Percentiles rank a stretch among this genome's conserved stretches.
phyloP scores from a whole-genome alignment of 2,329 filamentous ascomycete genomes.

The Domatiomyces catenatus region DNA sequence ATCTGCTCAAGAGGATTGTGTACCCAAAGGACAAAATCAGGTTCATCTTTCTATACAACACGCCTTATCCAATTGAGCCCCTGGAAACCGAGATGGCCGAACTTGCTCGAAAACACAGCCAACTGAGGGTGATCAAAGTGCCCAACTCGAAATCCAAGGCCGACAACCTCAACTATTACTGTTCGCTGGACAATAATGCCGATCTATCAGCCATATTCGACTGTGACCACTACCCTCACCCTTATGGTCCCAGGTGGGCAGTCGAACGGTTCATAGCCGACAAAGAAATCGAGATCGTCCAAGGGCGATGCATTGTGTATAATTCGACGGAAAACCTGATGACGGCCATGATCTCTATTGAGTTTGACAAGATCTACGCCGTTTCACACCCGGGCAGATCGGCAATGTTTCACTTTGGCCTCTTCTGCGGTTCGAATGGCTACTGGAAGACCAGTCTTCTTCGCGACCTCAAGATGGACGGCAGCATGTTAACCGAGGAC shows the following conservation, averaged over 20 bases:
- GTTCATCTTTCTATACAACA: slow-evolving; percentile 36
- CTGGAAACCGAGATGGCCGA: slow-evolving; percentile 29
- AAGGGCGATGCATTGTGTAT: slow-evolving; percentile 36
- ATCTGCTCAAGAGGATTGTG: slow-evolving; percentile 32
- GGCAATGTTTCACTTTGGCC: slow-evolving; percentile 33
- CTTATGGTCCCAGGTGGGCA: slow-evolving; percentile 34
- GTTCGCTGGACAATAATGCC: slow-evolving; percentile 29
- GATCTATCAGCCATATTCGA: slow-evolving; percentile 36
- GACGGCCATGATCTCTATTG: slow-evolving; percentile 34
- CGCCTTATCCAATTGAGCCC: slow-evolving; percentile 31
- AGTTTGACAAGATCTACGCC: slow-evolving; percentile 39
- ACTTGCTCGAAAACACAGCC: slow-evolving; percentile 24
- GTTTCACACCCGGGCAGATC: slow-evolving; percentile 35
- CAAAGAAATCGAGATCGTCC: slow-evolving; percentile 31
- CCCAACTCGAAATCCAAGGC: slow-evolving; percentile 35
- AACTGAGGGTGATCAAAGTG: slow-evolving; percentile 33
- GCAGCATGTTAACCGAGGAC: slow-evolving; percentile 36
- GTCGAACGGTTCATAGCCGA: slow-evolving; percentile 32
- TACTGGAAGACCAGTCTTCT: slow-evolving; percentile 34
- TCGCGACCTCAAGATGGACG: slow-evolving; percentile 34
- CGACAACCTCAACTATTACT: slow-evolving; percentile 36
- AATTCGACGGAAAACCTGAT: slow-evolving; percentile 31
- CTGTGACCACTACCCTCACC: slow-evolving; percentile 37
- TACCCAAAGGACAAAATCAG: slow-evolving; percentile 33
- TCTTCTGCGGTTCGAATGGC: slow-evolving; percentile 36